phyloP scores from a whole-genome alignment of 2,329 filamentous ascomycete genomes.

The Dactylellina sp. region DNA sequence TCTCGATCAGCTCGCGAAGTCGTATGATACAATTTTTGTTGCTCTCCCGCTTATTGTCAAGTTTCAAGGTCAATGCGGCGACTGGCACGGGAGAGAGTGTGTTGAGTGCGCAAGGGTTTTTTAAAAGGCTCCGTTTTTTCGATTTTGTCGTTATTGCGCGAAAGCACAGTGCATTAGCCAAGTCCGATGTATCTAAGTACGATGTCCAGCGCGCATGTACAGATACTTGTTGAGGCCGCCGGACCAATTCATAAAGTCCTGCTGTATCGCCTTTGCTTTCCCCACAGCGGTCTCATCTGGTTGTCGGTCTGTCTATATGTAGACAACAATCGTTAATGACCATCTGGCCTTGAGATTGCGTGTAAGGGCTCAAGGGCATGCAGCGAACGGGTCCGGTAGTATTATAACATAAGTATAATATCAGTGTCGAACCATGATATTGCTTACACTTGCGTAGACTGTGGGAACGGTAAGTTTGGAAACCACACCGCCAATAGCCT shows the following conservation, averaged over 20 bases:
- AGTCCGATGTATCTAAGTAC: background rate
- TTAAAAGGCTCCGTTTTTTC: constrained; percentile 33
- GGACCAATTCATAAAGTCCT: constrained; percentile 4
- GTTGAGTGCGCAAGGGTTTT: constrained; percentile 4
- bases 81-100: constrained; percentile 26
- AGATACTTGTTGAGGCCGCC: constrained; percentile 33
- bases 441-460: background rate
- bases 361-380: constrained; percentile 38
- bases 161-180: constrained; percentile 43
- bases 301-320: too few species aligned
- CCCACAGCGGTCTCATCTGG: constrained; percentile 44
- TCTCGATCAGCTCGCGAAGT: too few species aligned
- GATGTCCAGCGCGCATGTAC: constrained; percentile 10
- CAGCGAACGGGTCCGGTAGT: constrained; percentile 32
- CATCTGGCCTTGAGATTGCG: constrained; percentile 35
- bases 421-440: constrained; percentile 2
- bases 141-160: constrained; percentile 34
- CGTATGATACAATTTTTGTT: constrained; percentile 36
- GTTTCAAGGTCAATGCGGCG: constrained; percentile 54
- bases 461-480: background rate
- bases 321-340: too few species aligned
- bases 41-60: constrained; percentile 23
- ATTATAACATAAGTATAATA: constrained; percentile 18
- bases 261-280: constrained; percentile 25
- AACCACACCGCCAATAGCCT: constrained; percentile 18